Percentiles rank a stretch among this genome's conserved stretches.
Evolutionary conservation across 306 rosid species (phyloP).

Genomic region (Prunus mongolica): DNA sequence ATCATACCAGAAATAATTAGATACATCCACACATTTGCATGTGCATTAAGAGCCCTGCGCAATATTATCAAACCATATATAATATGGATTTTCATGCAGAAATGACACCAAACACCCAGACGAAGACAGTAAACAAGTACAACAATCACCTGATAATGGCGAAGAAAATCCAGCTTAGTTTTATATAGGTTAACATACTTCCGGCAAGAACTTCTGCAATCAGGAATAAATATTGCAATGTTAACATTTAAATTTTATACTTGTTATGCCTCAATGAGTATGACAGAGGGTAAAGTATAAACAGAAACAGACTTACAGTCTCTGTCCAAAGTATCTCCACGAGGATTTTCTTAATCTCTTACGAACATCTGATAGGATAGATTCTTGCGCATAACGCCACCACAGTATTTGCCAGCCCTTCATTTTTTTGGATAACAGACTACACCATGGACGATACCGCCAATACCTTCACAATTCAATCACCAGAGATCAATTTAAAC

Average conservation of each 20-base stretch:
- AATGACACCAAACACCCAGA: not conserved
- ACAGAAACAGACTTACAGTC: slow-evolving; percentile 54
- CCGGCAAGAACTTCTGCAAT: slow-evolving; percentile 70
- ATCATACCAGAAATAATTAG: not conserved
- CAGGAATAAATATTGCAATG: slow-evolving; percentile 11
- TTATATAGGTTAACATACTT: slow-evolving; percentile 72
- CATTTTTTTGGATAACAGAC: slow-evolving; percentile 50
- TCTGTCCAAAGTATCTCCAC: slow-evolving; percentile 82
- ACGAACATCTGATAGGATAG: slow-evolving; percentile 79
- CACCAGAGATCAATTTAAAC: slow-evolving; percentile 14
- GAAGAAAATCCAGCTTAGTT: slow-evolving; percentile 75
- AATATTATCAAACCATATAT: not conserved
- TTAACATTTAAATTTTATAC: not conserved
- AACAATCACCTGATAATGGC: slow-evolving; percentile 66
- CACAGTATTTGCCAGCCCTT: slow-evolving; percentile 73
- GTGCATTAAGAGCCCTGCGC: not conserved
- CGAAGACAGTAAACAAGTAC: not conserved
- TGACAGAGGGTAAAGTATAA: not conserved
- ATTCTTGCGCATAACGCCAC: slow-evolving; percentile 96
- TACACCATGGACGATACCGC: slow-evolving; percentile 83
- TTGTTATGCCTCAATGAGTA: not conserved
- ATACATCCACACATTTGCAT: not conserved
- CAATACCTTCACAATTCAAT: slow-evolving; percentile 62
- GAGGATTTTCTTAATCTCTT: slow-evolving; percentile 79
- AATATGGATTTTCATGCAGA: not conserved